Percentiles rank a stretch among this genome's conserved stretches.
Evolutionary conservation across 371 early-diverging fungal genomes (phyloP).

Genomic region (Phascolomyces articulosus): DNA sequence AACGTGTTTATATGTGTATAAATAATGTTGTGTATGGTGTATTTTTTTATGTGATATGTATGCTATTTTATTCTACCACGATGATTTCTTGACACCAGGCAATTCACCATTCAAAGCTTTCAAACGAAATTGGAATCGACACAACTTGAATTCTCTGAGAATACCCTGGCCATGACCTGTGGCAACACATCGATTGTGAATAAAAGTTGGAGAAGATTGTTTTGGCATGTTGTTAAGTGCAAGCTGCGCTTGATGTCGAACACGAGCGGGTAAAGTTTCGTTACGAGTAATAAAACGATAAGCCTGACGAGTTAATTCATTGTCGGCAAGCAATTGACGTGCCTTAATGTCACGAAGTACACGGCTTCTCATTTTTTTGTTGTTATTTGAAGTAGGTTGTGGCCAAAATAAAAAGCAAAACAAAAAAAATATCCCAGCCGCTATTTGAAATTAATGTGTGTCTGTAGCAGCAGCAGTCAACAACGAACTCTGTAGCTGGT

Average conservation of each 20-base stretch:
- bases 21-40: not conserved
- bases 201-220: conserved; percentile 67
- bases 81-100: conserved; percentile 83
- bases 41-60: not conserved
- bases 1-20: not conserved
- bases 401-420: not conserved
- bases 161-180: conserved; percentile 88
- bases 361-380: conserved; percentile 47
- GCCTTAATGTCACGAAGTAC: conserved; percentile 78
- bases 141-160: conserved; percentile 78
- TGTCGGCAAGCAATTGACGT: conserved; percentile 69
- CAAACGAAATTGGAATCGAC: conserved; percentile 82
- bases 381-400: not conserved
- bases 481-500: no score
- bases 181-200: conserved; percentile 80
- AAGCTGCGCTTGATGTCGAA: conserved; percentile 84
- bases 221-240: conserved; percentile 77
- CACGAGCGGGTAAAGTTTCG: conserved; percentile 73
- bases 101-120: conserved; percentile 84
- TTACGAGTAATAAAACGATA: conserved; percentile 83
- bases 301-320: conserved; percentile 78
- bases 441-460: not conserved
- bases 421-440: not conserved
- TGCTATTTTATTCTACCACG: conserved; percentile 63
- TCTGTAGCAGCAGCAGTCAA: not conserved